Evolutionary conservation across 2,329 filamentous ascomycete genomes (phyloP), one percentile per base, ranked within the genome.

Genomic region (Colletotrichum lentis): DNA sequence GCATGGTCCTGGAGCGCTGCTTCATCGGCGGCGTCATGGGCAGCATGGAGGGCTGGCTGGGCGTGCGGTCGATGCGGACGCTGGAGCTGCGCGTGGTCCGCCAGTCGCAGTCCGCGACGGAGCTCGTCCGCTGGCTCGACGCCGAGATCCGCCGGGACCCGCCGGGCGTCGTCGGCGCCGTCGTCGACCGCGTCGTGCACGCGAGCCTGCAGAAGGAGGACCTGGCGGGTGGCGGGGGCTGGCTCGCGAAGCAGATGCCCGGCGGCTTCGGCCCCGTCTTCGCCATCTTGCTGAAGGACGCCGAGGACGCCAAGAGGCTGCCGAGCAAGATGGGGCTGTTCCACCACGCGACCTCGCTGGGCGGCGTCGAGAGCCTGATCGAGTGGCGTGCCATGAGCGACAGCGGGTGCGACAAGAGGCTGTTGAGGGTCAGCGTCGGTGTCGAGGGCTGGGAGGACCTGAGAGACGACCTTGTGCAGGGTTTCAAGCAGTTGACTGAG

Each of bases 371-470:
- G 85, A 96, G 93, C 75, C 80, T 98, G 82, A 94, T 99, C 73
- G 96, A 99, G 85, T 99, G 96, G 96, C 85, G 96, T 67, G 88
- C 91, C 55, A 96, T 99, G 93, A 90, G 89, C 67, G 96, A 99
- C 82, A 74, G 79, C 3, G 83, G 77, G 1, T 89, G 96, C 46
- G 92, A 96, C 75, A 86, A 84, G 75, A 83, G 87, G 66, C 78
- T 98, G 77, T 75, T 97, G 78, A 83, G 96, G 59, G 81, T 99
- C 37, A 97, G 94, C 77, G 81, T 97, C 41, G 96, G 96, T 0
- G 86, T 97, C 39, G 96, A 99, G 82, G 88, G 86, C 54, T 91
- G 91, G 84, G 91, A 96, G 78, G 96, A 98, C 80, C 77, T 99
- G 76, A 88, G 85, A 77, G 85, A 85, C 44, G 95, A 98, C 81